Evolutionary conservation across 2,329 filamentous ascomycete species (phyloP), one percentile per base, ranked within the genome.

Genomic region (Trichoderma sp.): DNA sequence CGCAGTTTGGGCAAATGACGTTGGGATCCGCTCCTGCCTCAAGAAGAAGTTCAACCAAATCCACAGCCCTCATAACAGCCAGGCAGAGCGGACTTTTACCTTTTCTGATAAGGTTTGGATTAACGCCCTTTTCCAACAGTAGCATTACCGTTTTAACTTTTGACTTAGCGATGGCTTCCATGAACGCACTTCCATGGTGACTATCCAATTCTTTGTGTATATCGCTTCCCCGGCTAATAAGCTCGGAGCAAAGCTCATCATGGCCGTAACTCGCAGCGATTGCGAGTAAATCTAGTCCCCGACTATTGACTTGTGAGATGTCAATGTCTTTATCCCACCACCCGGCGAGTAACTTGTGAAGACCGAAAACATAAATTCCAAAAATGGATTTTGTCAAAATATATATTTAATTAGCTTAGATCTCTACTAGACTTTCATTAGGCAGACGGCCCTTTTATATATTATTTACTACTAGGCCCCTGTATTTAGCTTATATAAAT

Each of bases 301-400:
- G 0, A 0, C 2, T 1, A 55, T 64, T 70, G 8, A 70, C 59
- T 47, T 70, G 59, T 8, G 43, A 70, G 3, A 57, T 13, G 7
- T 64, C 32, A 9, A 70, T 32, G 32, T n/a, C 32, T 30, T 61
- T 6, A 26, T 53, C n/a, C 59, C 68, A 70, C 58, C 68, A 70
- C 3, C 50, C 59, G 2, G 13, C 6, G 2, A 70, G 32, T 11
- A 64, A 11, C 39, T 43, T 34, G 12, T 57, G 23, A 17, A 58
- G 30, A 9, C 23, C 47, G 3, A 64, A 11, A 47, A 8, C 43
- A 30, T 59, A 70, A 12, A 70, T 57, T 0, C 32, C 47, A 28
- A 64, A 70, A 17, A 64, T 57, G 1, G 23, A n/a, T n/a, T n/a
- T n/a, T n/a, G n/a, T n/a, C n/a, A n/a, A n/a, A n/a, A n/a, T n/a